Percentiles rank a stretch among this genome's conserved stretches.
These are phyloP conservation scores for Jamesozyma jinghongensis DNA, from an alignment of 805 yeast genomes.

Conservation along the genomic window DNA sequence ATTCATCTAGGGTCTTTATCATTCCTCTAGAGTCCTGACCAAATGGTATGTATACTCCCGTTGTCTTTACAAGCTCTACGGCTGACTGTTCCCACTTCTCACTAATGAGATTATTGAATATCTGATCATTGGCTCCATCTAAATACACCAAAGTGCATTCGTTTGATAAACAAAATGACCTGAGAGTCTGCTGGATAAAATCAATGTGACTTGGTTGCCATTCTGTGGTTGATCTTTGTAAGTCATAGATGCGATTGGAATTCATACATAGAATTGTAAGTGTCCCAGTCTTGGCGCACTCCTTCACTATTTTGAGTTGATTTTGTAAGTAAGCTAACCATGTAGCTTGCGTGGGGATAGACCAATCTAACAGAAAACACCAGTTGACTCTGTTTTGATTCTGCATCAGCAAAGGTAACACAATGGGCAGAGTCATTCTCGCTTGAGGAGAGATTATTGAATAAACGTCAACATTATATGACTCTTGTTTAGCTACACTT, in stretches of 20 bases:
- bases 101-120: background rate
- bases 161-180: conserved; percentile 14
- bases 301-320: conserved; percentile 1
- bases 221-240: conserved; percentile 12
- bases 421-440: background rate
- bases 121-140: conserved; percentile 1
- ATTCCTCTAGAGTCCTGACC: conserved; percentile 47
- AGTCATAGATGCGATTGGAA: conserved; percentile 10
- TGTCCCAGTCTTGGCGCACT: conserved; percentile 1
- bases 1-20: conserved; percentile 34
- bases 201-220: conserved; percentile 22
- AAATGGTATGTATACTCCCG: conserved; percentile 34
- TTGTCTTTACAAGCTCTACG: conserved; percentile 11
- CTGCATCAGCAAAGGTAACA: conserved; percentile 1
- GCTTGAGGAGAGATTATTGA: background rate
- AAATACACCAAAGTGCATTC: conserved; percentile 10
- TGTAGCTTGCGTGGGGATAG: conserved; percentile 9
- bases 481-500: too few species aligned
- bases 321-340: conserved; percentile 15
- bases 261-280: conserved; percentile 12
- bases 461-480: background rate
- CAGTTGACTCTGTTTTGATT: conserved; percentile 3
- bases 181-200: conserved; percentile 18
- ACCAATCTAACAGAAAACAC: conserved; percentile 21
- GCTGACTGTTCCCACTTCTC: conserved; percentile 3